phyloP scores from a whole-genome alignment of 2,329 filamentous ascomycete species.

The Metarhizium anisopliae region DNA sequence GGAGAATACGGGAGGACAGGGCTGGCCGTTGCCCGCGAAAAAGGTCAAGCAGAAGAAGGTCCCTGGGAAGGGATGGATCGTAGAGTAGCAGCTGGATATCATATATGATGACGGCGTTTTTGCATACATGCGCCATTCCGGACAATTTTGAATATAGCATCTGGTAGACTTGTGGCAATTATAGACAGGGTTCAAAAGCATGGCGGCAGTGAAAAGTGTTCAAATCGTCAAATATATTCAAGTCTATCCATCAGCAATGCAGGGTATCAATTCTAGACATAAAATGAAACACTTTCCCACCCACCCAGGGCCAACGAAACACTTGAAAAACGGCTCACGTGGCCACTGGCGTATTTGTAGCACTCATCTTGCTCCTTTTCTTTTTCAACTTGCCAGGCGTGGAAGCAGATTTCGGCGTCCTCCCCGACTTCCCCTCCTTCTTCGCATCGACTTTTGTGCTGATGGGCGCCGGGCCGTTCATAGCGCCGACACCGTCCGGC shows the following conservation, averaged over 20 bases:
- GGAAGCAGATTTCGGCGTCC: slow-evolving; percentile 32
- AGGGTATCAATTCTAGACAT: slow-evolving; percentile 2
- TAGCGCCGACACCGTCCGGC: slow-evolving; percentile 23
- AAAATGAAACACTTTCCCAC: neutral
- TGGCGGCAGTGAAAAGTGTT: neutral
- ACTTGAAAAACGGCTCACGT: slow-evolving; percentile 11
- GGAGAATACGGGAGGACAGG: slow-evolving; percentile 55
- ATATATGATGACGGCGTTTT: neutral
- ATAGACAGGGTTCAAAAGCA: neutral
- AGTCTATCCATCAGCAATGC: neutral
- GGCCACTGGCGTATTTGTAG: slow-evolving; percentile 21
- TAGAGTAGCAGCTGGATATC: slow-evolving; percentile 33
- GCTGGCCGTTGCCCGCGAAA: slow-evolving; percentile 79
- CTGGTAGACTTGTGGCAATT: neutral
- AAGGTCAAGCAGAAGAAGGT: slow-evolving; percentile 76
- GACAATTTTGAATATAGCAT: neutral
- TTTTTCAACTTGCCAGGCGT: slow-evolving; percentile 33
- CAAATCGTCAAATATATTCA: neutral
- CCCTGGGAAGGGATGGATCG: slow-evolving; percentile 63
- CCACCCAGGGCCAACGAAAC: neutral
- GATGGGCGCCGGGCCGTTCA: slow-evolving; percentile 24
- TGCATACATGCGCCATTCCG: neutral
- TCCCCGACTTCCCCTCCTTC: slow-evolving; percentile 37
- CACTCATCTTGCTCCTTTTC: slow-evolving; percentile 38
- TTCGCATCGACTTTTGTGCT: slow-evolving; percentile 35